Conservation (phyloP, 2,329 filamentous ascomycete species). For the Stachybotrys echinatus region DNA sequence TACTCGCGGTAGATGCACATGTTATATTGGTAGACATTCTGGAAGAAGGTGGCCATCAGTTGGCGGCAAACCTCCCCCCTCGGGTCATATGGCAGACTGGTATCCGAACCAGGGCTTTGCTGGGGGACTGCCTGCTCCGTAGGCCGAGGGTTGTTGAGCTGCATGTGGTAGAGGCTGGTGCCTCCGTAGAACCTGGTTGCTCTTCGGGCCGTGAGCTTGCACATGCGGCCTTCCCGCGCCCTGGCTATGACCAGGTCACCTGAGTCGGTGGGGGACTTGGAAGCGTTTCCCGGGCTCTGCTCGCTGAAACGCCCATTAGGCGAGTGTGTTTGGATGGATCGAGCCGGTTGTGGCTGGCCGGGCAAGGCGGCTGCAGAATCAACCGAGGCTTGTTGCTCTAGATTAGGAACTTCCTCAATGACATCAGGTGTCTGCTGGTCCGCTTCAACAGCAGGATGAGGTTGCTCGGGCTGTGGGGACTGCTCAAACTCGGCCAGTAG, state of each 20-base stretch:
- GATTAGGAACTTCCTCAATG: too few relatives aligned
- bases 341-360: not conserved
- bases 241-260: constrained; percentile 19
- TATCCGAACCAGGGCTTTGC: constrained; percentile 7
- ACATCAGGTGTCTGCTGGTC: not conserved
- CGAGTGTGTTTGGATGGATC: not conserved
- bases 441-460: not conserved
- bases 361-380: too few relatives aligned
- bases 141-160: constrained; percentile 17
- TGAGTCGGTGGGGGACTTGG: not conserved
- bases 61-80: constrained; percentile 37
- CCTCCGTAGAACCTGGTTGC: constrained; percentile 42
- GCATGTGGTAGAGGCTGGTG: constrained; percentile 39
- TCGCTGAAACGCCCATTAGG: not conserved
- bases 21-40: constrained; percentile 40
- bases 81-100: constrained; percentile 31
- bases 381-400: too few relatives aligned
- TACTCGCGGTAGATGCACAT: constrained; percentile 47
- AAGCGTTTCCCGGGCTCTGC: not conserved
- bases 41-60: constrained; percentile 43
- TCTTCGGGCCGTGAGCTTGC: constrained; percentile 33
- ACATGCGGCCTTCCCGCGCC: constrained; percentile 26
- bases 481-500: constrained; percentile 33
- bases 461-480: constrained; percentile 11
- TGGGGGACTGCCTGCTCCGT: constrained; percentile 13